phyloP scores from a whole-genome alignment of 1,284 basidiomycete genomes.

The Ganoderma multipileum region DNA sequence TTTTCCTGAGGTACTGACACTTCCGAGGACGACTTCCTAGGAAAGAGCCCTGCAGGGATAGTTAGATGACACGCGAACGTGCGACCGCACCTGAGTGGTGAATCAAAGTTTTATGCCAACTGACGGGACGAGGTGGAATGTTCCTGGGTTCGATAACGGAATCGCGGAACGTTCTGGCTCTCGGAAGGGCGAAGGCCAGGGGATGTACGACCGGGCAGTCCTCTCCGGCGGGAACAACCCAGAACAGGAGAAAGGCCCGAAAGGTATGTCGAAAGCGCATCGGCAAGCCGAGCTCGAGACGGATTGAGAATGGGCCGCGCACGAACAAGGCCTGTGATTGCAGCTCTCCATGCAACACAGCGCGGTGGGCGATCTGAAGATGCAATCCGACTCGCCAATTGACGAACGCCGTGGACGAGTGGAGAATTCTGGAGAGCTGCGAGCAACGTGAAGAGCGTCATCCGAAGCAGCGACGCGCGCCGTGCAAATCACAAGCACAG shows the following conservation, averaged over 20 bases:
- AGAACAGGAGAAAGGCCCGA: neutral
- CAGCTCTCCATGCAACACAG: neutral
- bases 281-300: slow-evolving; percentile 2
- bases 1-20: no score
- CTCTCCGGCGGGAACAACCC: neutral
- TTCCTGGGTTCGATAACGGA: neutral
- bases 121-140: neutral
- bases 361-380: neutral
- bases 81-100: neutral
- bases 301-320: neutral
- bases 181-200: neutral
- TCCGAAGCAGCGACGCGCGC: neutral
- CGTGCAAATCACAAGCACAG: neutral
- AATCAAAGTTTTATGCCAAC: neutral
- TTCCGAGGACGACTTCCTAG: neutral
- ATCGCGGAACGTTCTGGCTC: neutral
- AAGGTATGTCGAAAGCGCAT: neutral
- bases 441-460: neutral
- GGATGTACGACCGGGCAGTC: neutral
- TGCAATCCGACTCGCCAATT: neutral
- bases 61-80: neutral
- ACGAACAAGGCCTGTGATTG: slow-evolving; percentile 22
- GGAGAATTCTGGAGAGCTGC: neutral
- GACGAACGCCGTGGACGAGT: neutral
- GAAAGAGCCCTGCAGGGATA: neutral